phyloP scores from a whole-genome alignment of 2,329 filamentous ascomycete species.

The Fusarium devonianum region DNA sequence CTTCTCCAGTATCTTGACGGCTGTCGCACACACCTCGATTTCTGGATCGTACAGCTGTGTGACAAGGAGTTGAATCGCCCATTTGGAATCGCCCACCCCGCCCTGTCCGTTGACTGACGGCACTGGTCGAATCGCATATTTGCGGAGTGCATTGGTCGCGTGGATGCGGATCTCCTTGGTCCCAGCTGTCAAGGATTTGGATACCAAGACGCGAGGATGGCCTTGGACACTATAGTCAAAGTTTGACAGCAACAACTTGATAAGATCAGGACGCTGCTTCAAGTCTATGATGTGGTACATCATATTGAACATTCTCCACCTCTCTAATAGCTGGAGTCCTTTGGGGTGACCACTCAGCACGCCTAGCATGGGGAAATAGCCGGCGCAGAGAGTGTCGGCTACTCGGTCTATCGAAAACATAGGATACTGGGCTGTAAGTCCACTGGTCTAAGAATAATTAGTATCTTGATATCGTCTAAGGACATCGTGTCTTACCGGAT shows the following conservation, averaged over 20 bases:
- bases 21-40: conserved; percentile 93
- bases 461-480: conserved; percentile 18
- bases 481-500: conserved; percentile 67
- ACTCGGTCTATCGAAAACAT: conserved; percentile 89
- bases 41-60: conserved; percentile 98
- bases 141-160: conserved; percentile 84
- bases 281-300: conserved; percentile 98
- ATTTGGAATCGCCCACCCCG: conserved; percentile 76
- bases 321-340: conserved; percentile 87
- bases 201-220: conserved; percentile 89
- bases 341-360: conserved; percentile 82
- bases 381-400: conserved; percentile 84
- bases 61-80: conserved; percentile 97
- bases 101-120: conserved; percentile 49
- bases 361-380: conserved; percentile 93
- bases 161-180: conserved; percentile 92
- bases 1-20: conserved; percentile 96
- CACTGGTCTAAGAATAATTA: conserved; percentile 62
- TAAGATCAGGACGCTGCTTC: conserved; percentile 87
- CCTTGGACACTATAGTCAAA: conserved; percentile 91
- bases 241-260: conserved; percentile 85
- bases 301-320: conserved; percentile 99
- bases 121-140: conserved; percentile 72
- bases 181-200: conserved; percentile 90
- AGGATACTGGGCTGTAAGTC: conserved; percentile 80